phyloP scores from a whole-genome alignment of 2,329 filamentous ascomycete species.

The Alternaria rosae region DNA sequence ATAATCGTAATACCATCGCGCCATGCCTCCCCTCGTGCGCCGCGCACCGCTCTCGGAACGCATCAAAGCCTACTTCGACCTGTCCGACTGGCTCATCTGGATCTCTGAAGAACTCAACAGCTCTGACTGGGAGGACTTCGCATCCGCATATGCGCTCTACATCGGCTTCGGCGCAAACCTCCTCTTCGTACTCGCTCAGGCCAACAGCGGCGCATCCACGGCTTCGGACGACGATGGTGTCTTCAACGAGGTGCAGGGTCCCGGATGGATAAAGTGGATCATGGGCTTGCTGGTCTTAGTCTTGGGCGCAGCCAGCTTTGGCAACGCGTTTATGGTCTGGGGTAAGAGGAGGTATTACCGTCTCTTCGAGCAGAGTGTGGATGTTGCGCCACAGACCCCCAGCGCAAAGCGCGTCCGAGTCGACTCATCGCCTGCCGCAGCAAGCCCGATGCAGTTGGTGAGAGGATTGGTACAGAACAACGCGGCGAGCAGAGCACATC shows the following conservation, averaged over 20 bases:
- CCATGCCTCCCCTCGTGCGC: conserved; percentile 74
- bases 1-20: conserved; percentile 1
- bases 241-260: conserved; percentile 65
- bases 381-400: conserved; percentile 76
- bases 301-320: conserved; percentile 69
- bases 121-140: conserved; percentile 83
- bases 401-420: conserved; percentile 89
- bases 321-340: conserved; percentile 85
- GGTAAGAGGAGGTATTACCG: conserved; percentile 84
- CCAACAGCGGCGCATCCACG: conserved; percentile 68
- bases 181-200: conserved; percentile 80
- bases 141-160: conserved; percentile 75
- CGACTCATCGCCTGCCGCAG: conserved; percentile 78
- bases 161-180: conserved; percentile 81
- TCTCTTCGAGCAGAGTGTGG: conserved; percentile 86
- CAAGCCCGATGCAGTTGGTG: conserved; percentile 80
- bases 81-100: conserved; percentile 89
- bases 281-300: conserved; percentile 74
- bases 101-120: conserved; percentile 92
- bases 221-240: conserved; percentile 74
- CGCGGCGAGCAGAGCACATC: conserved; percentile 84
- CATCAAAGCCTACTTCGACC: conserved; percentile 80
- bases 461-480: conserved; percentile 71
- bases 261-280: conserved; percentile 73
- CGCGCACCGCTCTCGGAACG: conserved; percentile 80